Evolutionary conservation across 805 yeast genomes (phyloP).

Genomic region (Metschnikowia reukaufii): DNA sequence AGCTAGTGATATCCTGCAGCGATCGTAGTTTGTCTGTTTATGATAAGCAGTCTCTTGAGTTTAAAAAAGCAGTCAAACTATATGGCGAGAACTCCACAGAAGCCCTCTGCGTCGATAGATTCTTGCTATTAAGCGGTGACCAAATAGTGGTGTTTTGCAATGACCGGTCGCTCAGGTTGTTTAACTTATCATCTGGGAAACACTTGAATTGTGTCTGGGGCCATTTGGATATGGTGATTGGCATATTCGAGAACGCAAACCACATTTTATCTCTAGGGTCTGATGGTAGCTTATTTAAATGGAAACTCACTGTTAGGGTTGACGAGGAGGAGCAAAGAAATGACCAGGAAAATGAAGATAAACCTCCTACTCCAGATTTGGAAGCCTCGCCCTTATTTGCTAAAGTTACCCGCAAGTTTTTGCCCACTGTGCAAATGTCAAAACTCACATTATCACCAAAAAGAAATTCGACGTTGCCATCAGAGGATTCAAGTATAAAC

Average conservation of each 20-base stretch:
- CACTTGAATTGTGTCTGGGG: conserved; percentile 57
- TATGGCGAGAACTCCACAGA: conserved; percentile 39
- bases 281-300: conserved; percentile 56
- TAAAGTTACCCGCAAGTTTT: conserved; percentile 35
- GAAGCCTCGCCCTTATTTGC: conserved; percentile 22
- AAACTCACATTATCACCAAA: conserved; percentile 10
- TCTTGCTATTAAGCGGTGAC: conserved; percentile 29
- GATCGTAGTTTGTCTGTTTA: conserved; percentile 50
- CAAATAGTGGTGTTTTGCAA: conserved; percentile 45
- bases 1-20: conserved; percentile 50
- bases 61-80: conserved; percentile 41
- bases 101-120: conserved; percentile 45
- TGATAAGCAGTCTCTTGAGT: conserved; percentile 34
- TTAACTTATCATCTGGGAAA: conserved; percentile 46
- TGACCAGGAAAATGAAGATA: background rate
- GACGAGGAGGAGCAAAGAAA: background rate
- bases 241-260: conserved; percentile 30
- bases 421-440: conserved; percentile 19
- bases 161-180: conserved; percentile 59
- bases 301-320: conserved; percentile 29
- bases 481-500: conserved; percentile 1
- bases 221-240: conserved; percentile 47
- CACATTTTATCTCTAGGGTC: conserved; percentile 45
- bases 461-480: conserved; percentile 8
- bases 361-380: background rate